A percentile compares a stretch with the other conserved stretches of the same genome.
Conservation (phyloP, 176 grass and related monocot species). For the Hordeum marinum region DNA sequence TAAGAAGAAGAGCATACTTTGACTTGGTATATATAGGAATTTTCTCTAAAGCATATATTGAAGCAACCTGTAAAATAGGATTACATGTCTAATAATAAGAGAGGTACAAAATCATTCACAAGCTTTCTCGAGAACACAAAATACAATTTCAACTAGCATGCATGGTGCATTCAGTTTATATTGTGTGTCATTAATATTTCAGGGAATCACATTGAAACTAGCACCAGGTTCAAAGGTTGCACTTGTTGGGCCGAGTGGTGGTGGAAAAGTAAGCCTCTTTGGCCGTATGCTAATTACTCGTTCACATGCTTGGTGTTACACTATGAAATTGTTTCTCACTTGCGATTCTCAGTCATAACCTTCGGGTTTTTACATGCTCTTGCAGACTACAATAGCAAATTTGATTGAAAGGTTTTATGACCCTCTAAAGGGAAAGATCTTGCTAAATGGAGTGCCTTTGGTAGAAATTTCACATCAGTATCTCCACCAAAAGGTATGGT, state of each 20-base stretch:
- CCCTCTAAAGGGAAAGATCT: slow-evolving; percentile 83
- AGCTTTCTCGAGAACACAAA: not conserved
- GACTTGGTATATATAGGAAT: not conserved
- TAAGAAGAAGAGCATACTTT: not conserved
- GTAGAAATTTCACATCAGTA: slow-evolving; percentile 77
- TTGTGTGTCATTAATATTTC: slow-evolving; percentile 14
- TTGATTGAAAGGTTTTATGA: slow-evolving; percentile 98
- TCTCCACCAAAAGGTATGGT: slow-evolving; percentile 83
- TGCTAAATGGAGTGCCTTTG: slow-evolving; percentile 75
- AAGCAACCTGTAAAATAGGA: slow-evolving; percentile 3
- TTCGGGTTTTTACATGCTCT: slow-evolving; percentile 11
- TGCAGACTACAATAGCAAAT: slow-evolving; percentile 99
- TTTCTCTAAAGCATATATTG: not conserved
- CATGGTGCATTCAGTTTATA: slow-evolving; percentile 1
- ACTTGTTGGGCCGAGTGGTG: slow-evolving; percentile 96
- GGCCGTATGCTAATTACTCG: not conserved
- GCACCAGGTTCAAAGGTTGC: slow-evolving; percentile 87
- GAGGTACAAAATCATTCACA: not conserved
- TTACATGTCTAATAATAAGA: not conserved
- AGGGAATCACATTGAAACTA: slow-evolving; percentile 96
- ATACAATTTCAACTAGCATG: not conserved
- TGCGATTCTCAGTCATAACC: not conserved
- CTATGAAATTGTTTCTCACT: not conserved
- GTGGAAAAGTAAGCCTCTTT: slow-evolving; percentile 70
- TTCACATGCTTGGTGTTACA: not conserved